Evolutionary conservation across 352 stramenopile species (phyloP).

Genomic region (Globisporangium carolinianum): DNA sequence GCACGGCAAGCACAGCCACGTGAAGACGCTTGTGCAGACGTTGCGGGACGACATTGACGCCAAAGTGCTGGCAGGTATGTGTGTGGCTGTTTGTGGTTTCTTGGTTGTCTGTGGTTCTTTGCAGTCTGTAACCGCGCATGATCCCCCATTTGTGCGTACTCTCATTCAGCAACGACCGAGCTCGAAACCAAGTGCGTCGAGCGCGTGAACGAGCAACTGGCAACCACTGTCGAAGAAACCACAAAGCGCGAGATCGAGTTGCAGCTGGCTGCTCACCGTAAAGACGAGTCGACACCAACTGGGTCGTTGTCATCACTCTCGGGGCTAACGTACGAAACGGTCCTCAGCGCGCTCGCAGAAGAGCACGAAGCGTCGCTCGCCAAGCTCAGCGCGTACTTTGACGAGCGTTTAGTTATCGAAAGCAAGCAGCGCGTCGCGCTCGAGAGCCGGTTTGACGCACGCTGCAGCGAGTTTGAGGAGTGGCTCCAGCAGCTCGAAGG

Average conservation of each 20-base stretch:
- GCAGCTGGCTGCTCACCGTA: too few species aligned
- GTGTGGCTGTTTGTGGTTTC: neutral
- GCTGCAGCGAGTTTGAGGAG: conserved; percentile 63
- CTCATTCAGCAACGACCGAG: conserved; percentile 18
- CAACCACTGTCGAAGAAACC: conserved; percentile 4
- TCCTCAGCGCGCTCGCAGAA: conserved; percentile 48
- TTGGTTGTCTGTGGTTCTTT: conserved; percentile 4
- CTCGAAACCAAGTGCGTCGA: conserved; percentile 23
- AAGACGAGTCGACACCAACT: too few species aligned
- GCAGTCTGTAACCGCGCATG: neutral
- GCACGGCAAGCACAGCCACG: conserved; percentile 53
- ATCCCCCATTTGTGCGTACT: neutral
- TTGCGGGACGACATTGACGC: conserved; percentile 62
- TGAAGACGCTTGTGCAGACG: conserved; percentile 70
- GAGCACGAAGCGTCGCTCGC: conserved; percentile 70
- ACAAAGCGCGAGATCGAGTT: too few species aligned
- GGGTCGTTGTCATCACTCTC: neutral
- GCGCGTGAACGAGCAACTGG: conserved; percentile 20
- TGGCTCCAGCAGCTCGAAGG: conserved; percentile 78
- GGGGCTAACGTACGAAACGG: conserved; percentile 17
- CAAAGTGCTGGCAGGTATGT: conserved; percentile 41
- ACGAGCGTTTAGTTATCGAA: conserved; percentile 52
- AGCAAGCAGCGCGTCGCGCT: conserved; percentile 51
- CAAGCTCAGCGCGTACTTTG: conserved; percentile 60
- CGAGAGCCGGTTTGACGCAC: conserved; percentile 48